Base-by-base conservation (phyloP, 768 basidiomycete genomes). In the Heimioporus sp. region DNA sequence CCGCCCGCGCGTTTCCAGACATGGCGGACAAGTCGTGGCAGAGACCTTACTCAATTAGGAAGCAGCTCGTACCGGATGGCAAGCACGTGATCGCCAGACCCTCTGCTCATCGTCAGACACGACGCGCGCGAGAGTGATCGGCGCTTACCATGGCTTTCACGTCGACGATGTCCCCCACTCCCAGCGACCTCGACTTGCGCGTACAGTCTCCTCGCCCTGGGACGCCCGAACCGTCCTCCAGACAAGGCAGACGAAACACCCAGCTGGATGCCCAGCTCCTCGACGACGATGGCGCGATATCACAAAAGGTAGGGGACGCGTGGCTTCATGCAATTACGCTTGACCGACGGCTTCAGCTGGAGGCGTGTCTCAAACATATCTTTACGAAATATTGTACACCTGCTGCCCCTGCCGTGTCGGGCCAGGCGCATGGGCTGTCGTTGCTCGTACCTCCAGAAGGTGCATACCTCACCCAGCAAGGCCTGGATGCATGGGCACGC, bases 381-480 rank as follows among this genome's bases (percentile, higher is more conserved):
- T 91, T 91, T 62, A 79, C 83, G 20, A 89, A 88, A 67, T 90
- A 87, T 59, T 89, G 88, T 68, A 76, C 72, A 19, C 85, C 85
- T 10, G 43, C 50, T 1, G 53, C 57, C 24, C 68, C 61, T 20
- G 39, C 39, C 35, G 46, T 45, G 41, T 55, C 49, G 39, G 44
- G 16, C 53, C 67, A 63, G 47, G 57, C 64, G 32, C 51, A 57
- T 6, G 58, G 55, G 10, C 62, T 54, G 30, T 59, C 61, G 20
- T 59, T 85, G 35, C 72, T 79, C 16, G 66, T 65, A 9, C 82
- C 85, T 8, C 69, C 73, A 13, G 69, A 75, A 5, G 73, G 77
- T 57, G 83, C 89, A 40, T 85, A 73, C 65, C 72, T 90, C 16
- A 73, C 79, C 8, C 67, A 76, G 2, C 72, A 81, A 51, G 88